Evolutionary conservation across 768 basidiomycete genomes (phyloP).

Genomic region (Dentipellis fragilis): DNA sequence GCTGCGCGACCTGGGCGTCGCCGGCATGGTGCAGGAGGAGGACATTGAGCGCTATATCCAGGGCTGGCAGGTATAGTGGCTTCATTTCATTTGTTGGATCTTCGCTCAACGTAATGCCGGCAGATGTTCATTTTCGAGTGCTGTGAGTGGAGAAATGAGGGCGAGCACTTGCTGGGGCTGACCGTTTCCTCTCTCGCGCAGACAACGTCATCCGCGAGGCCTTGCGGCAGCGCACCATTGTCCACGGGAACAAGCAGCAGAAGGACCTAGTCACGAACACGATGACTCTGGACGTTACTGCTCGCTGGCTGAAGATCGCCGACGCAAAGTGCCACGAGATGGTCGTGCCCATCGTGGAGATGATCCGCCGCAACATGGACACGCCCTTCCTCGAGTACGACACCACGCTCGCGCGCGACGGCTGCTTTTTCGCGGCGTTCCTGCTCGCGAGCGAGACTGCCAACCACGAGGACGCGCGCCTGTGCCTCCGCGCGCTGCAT

Average conservation of each 20-base stretch:
- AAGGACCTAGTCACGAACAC: conserved; percentile 2
- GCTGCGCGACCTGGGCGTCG: conserved; percentile 35
- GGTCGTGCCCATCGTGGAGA: conserved; percentile 35
- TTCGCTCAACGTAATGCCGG: conserved; percentile 4
- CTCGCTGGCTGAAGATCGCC: conserved; percentile 33
- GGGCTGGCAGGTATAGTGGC: conserved; percentile 67
- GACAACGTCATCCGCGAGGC: conserved; percentile 84
- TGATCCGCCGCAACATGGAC: conserved; percentile 39
- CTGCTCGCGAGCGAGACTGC: conserved; percentile 53
- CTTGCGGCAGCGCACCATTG: conserved; percentile 50
- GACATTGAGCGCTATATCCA: conserved; percentile 63
- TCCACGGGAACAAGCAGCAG: conserved; percentile 13
- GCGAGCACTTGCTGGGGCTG: background rate
- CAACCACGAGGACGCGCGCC: conserved; percentile 37
- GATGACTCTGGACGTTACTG: conserved; percentile 17
- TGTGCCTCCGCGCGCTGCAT: conserved; percentile 64
- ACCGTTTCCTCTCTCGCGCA: conserved; percentile 14
- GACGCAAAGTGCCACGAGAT: conserved; percentile 33
- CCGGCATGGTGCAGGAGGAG: conserved; percentile 32
- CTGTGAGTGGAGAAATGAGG: conserved; percentile 34
- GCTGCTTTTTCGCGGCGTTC: conserved; percentile 81
- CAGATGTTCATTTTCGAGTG: conserved; percentile 89
- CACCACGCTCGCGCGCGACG: conserved; percentile 77
- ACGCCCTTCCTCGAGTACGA: conserved; percentile 73
- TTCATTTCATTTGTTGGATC: background rate